These are phyloP conservation scores for Penicillium capsulatum DNA, from an alignment of 2,329 filamentous ascomycete genomes.

Conservation along the genomic window DNA sequence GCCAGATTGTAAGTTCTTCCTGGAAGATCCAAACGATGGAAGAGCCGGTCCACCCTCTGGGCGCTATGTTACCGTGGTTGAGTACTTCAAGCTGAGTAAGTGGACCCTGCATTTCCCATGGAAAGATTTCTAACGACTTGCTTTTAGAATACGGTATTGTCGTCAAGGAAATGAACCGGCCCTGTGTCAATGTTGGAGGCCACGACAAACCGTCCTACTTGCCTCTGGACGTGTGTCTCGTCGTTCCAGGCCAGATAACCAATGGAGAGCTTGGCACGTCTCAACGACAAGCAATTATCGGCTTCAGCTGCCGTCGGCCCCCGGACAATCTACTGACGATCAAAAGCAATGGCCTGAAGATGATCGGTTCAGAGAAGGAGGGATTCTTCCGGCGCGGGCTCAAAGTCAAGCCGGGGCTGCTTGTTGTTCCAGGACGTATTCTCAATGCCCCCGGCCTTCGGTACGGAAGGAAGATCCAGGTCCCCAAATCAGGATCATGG, in stretches of 20 bases:
- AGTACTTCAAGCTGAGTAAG: conserved; percentile 22
- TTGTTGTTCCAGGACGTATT: conserved; percentile 14
- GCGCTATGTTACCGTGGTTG: conserved; percentile 17
- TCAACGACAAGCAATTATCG: conserved; percentile 64
- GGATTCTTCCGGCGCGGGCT: conserved; percentile 4
- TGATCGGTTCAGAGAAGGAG: conserved; percentile 9
- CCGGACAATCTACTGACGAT: conserved; percentile 63
- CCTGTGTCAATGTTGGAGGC: conserved; percentile 63
- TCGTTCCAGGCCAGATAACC: conserved; percentile 60
- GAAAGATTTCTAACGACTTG: not conserved
- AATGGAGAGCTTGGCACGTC: conserved; percentile 52
- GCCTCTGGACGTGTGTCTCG: conserved; percentile 59
- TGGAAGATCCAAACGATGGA: conserved; percentile 2
- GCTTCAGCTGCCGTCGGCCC: conserved; percentile 64
- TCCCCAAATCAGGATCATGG: conserved; percentile 12
- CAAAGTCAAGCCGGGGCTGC: conserved; percentile 9
- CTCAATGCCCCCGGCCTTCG: conserved; percentile 12
- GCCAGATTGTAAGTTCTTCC: conserved; percentile 12
- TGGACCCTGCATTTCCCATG: not conserved
- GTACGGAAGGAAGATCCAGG: conserved; percentile 7
- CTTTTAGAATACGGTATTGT: conserved; percentile 34
- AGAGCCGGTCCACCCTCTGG: not conserved
- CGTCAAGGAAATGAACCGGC: conserved; percentile 37
- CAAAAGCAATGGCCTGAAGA: conserved; percentile 13
- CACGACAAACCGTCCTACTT: conserved; percentile 55